Conservation (phyloP, 2,329 filamentous ascomycete species). For the Fusarium buxicola region DNA sequence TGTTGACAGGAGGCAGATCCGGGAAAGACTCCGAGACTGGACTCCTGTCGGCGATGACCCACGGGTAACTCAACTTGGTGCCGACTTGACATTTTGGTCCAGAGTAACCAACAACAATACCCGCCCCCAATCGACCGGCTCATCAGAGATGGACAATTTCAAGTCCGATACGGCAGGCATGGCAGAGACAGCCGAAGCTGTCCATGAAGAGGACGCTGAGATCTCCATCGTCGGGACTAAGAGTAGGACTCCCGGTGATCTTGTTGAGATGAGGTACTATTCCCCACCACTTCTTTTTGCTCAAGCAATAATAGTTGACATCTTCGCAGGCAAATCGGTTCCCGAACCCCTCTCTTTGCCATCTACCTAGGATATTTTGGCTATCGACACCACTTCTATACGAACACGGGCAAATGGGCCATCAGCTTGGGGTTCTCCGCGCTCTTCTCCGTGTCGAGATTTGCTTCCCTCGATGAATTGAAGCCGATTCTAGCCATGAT, state of each 20-base stretch:
- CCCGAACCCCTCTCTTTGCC: conserved; percentile 61
- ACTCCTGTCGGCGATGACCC: conserved; percentile 9
- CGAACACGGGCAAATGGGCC: conserved; percentile 62
- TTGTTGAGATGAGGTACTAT: conserved; percentile 61
- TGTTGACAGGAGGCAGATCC: conserved; percentile 31
- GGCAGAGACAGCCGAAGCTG: conserved; percentile 42
- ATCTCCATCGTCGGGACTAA: conserved; percentile 43
- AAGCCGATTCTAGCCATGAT: conserved; percentile 51
- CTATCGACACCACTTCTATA: conserved; percentile 66
- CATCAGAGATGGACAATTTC: conserved; percentile 48
- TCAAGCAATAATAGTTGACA: conserved; percentile 20
- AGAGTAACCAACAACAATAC: conserved; percentile 49
- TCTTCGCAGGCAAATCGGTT: conserved; percentile 47
- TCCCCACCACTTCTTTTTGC: neutral
- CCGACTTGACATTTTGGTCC: conserved; percentile 44
- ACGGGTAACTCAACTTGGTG: conserved; percentile 22
- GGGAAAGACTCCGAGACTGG: conserved; percentile 42
- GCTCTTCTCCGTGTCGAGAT: conserved; percentile 63
- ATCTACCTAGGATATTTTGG: conserved; percentile 65
- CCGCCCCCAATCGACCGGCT: conserved; percentile 50
- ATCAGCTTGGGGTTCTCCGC: conserved; percentile 56
- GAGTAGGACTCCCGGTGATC: conserved; percentile 57
- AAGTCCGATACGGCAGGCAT: conserved; percentile 38
- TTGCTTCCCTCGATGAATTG: conserved; percentile 57
- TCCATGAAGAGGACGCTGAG: conserved; percentile 46